Evolutionary conservation across 306 rosid genomes (phyloP), one percentile per base, ranked within the genome.

Genomic region (Clitoria ternatea): DNA sequence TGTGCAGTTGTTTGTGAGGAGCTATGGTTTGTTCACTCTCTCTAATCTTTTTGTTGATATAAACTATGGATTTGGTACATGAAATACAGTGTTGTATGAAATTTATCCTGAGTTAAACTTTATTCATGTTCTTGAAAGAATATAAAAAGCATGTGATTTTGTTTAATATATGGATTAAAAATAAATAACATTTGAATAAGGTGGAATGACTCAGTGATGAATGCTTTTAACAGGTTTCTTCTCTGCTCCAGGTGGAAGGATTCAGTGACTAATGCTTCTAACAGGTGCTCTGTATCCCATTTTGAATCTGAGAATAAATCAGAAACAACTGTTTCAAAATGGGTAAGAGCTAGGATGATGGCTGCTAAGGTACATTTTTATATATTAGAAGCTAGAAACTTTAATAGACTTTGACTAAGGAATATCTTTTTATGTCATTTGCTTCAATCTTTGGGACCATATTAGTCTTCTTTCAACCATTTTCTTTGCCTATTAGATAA

Each of bases 1-100:
- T 86, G 90, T 54, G 98, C 96, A 12, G 88, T 92, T 29, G 86
- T 90, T n/a, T 84, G 89, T 2, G 96, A 92, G 73, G 92, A 90
- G 81, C 85, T 88, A n/a, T 92, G 96, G 98, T 92, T 40, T 23
- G 89, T 74, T 69, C 61, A 24, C 6, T 55, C 55, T 22, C 26
- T 67, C 20, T 36, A 3, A n/a, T 26, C 2, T n/a, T 7, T n/a
- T 22, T 18, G 15, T 19, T 26, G 0, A 10, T 14, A 5, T 33
- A 4, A 20, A 36, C 9, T 61, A 17, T 32, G 15, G 14, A 59
- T 59, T 17, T 14, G 3, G 15, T 17, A 17, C 27, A 29, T 29
- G 7, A 56, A 55, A 14, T 24, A 27, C 11, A 6, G n/a, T 15
- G 18, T 20, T 54, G 23, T 4, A 1, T 2, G 2, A 2, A 12